Percentiles rank a stretch among this genome's conserved stretches.
These are phyloP conservation scores for Aspergillus indologenus DNA, from an alignment of 495 filamentous ascomycete genomes.

Conservation along the genomic window DNA sequence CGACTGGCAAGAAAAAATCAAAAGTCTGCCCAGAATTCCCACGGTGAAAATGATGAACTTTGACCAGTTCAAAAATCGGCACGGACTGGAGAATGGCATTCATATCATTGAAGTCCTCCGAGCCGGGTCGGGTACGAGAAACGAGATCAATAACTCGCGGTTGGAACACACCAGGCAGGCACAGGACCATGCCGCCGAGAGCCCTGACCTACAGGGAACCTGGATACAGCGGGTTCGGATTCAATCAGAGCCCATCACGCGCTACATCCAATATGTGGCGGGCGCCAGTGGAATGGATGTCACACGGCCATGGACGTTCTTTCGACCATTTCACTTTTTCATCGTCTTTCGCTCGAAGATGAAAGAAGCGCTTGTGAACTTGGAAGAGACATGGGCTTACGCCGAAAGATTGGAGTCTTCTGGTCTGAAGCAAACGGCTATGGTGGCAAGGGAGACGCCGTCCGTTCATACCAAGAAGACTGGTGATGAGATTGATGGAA, in stretches of 20 bases:
- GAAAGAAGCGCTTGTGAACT: background rate
- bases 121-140: background rate
- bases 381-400: background rate
- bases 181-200: background rate
- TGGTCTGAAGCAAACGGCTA: background rate
- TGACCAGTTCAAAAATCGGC: conserved; percentile 2
- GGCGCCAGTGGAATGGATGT: background rate
- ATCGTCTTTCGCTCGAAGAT: background rate
- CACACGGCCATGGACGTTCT: background rate
- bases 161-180: background rate
- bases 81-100: background rate
- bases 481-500: background rate
- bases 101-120: background rate
- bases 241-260: background rate
- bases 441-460: background rate
- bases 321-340: background rate
- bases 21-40: background rate
- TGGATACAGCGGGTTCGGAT: conserved; percentile 1
- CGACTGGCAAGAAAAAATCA: background rate
- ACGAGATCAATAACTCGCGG: background rate
- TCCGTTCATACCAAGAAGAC: background rate
- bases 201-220: background rate
- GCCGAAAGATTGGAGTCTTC: background rate
- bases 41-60: background rate
- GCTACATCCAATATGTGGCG: background rate